Conservation (phyloP, 495 filamentous ascomycete species). For the Bathelium albidoporum region DNA sequence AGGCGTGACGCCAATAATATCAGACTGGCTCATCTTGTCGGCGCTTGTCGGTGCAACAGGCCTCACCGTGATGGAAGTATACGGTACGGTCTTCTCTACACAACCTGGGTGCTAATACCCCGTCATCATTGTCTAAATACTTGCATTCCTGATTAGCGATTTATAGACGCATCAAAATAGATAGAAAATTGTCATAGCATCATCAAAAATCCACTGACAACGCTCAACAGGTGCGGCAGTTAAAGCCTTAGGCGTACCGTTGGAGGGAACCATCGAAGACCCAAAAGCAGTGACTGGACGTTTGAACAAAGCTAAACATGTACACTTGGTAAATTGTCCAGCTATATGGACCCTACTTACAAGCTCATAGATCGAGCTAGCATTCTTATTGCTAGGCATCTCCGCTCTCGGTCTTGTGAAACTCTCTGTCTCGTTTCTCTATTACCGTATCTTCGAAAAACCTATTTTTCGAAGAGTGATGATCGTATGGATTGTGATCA, state of each 20-base stretch:
- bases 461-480: neutral
- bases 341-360: neutral
- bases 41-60: neutral
- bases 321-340: neutral
- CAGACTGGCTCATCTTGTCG: neutral
- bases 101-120: neutral
- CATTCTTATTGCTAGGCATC: neutral
- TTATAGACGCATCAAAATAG: neutral
- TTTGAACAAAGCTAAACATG: neutral
- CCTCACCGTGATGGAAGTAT: neutral
- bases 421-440: neutral
- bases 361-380: neutral
- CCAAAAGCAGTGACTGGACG: neutral
- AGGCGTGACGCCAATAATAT: neutral
- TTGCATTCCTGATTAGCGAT: neutral
- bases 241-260: neutral
- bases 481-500: neutral
- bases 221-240: neutral
- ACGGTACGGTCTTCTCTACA: neutral
- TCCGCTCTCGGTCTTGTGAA: neutral
- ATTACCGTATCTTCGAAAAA: neutral
- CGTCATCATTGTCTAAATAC: neutral
- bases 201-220: neutral
- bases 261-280: neutral
- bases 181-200: neutral